Conservation (phyloP, 352 stramenopile genomes). For the Pythium utonaiense region DNA sequence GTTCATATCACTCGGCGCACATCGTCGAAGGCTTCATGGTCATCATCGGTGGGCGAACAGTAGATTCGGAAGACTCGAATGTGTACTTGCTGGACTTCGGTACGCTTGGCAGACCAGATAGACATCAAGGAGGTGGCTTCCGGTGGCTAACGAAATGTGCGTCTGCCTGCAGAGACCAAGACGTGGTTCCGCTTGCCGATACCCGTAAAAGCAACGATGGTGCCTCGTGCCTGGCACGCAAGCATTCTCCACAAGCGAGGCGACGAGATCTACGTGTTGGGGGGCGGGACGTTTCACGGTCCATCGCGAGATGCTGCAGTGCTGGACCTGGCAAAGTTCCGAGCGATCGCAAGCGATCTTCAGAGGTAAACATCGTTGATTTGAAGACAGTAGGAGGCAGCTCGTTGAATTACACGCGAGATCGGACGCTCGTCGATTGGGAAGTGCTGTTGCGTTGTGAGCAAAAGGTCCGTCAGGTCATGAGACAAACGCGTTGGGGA, state of each 20-base stretch:
- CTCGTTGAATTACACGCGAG: too few species aligned
- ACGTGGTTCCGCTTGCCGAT: conserved; percentile 50
- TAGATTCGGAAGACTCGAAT: conserved; percentile 34
- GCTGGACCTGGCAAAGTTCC: conserved; percentile 41
- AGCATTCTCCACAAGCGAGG: conserved; percentile 36
- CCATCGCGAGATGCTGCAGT: conserved; percentile 51
- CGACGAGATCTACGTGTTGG: conserved; percentile 45
- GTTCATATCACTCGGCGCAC: conserved; percentile 70
- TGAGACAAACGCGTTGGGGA: too few species aligned
- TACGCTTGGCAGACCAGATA: too few species aligned
- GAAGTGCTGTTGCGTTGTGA: too few species aligned
- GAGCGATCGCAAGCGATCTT: neutral
- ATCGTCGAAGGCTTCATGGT: conserved; percentile 45
- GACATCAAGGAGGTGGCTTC: too few species aligned
- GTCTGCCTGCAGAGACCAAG: conserved; percentile 10
- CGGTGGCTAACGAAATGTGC: neutral
- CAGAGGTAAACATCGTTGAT: too few species aligned
- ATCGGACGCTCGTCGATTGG: too few species aligned
- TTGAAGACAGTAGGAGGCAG: too few species aligned
- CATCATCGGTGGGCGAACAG: conserved; percentile 57
- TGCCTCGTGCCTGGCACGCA: conserved; percentile 62
- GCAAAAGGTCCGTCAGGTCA: too few species aligned
- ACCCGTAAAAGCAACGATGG: conserved; percentile 24
- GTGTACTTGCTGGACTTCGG: conserved; percentile 59
- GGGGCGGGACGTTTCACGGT: conserved; percentile 56